Conservation (phyloP, 139 green algal genomes). For the Trebouxia sp. region DNA sequence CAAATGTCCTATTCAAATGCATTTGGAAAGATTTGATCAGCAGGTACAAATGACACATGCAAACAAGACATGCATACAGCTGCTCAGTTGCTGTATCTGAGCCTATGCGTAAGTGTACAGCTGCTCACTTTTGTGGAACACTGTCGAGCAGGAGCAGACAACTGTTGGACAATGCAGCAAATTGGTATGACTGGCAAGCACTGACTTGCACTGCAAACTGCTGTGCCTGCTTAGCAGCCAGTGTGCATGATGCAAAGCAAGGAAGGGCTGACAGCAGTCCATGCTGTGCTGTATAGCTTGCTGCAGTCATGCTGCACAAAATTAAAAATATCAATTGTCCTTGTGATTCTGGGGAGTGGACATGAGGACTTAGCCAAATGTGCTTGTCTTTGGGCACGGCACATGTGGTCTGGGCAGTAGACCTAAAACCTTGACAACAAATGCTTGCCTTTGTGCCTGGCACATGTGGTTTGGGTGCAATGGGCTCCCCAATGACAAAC, state of each 20-base stretch:
- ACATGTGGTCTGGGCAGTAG: neutral
- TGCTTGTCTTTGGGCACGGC: neutral
- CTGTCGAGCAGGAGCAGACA: neutral
- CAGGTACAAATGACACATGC: too few relatives aligned
- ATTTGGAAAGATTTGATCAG: neutral
- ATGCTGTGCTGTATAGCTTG: too few relatives aligned
- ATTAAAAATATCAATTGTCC: neutral
- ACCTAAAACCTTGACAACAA: neutral
- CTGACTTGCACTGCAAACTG: neutral
- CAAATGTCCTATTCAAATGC: neutral
- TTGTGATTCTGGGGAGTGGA: neutral
- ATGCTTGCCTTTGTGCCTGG: slow-evolving; percentile 27
- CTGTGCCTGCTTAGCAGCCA: too few relatives aligned
- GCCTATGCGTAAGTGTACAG: neutral
- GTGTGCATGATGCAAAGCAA: too few relatives aligned
- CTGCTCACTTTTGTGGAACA: neutral
- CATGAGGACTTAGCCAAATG: neutral
- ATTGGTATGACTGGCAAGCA: neutral
- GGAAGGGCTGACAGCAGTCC: too few relatives aligned
- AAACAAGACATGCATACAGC: too few relatives aligned
- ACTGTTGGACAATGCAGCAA: neutral
- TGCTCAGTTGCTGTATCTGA: neutral
- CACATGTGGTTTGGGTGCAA: slow-evolving; percentile 45
- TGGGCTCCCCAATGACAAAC: slow-evolving; percentile 74
- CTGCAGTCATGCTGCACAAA: too few relatives aligned